Percentiles rank a stretch among this genome's conserved stretches.
Evolutionary conservation across 2,329 filamentous ascomycete species (phyloP).

Genomic region (Ophioceras dolichostomum): DNA sequence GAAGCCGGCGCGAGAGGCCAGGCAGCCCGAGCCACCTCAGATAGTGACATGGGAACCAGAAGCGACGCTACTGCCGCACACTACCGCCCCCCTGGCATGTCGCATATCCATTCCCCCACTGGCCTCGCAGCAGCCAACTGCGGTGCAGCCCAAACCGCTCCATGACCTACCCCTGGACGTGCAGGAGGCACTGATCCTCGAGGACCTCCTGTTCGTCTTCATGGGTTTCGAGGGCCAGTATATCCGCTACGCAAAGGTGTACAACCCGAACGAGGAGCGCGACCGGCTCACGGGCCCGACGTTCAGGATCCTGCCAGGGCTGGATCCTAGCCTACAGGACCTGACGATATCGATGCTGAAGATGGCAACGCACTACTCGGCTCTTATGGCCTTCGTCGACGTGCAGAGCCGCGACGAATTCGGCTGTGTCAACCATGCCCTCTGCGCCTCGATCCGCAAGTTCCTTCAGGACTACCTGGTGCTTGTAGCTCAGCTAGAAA

Average conservation of each 20-base stretch:
- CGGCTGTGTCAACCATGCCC: slow-evolving; percentile 85
- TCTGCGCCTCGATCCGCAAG: slow-evolving; percentile 90
- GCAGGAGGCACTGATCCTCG: slow-evolving; percentile 78
- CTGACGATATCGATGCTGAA: slow-evolving; percentile 80
- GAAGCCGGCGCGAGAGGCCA: slow-evolving; percentile 26
- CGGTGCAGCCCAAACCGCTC: slow-evolving; percentile 56
- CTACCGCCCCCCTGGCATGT: slow-evolving; percentile 59
- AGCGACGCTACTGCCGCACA: slow-evolving; percentile 57
- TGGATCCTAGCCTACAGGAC: slow-evolving; percentile 86
- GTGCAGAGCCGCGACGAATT: slow-evolving; percentile 89
- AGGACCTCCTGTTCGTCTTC: slow-evolving; percentile 87
- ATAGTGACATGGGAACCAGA: slow-evolving; percentile 63
- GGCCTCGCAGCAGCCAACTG: slow-evolving; percentile 58
- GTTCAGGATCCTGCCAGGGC: slow-evolving; percentile 67
- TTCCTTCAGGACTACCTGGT: slow-evolving; percentile 88
- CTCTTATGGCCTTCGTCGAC: slow-evolving; percentile 85
- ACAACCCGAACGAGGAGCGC: slow-evolving; percentile 75
- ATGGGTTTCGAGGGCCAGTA: slow-evolving; percentile 99
- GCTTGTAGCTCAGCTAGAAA: slow-evolving; percentile 85
- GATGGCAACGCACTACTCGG: slow-evolving; percentile 87
- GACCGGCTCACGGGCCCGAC: slow-evolving; percentile 72
- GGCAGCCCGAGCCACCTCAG: slow-evolving; percentile 21
- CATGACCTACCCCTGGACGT: slow-evolving; percentile 61
- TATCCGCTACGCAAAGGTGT: slow-evolving; percentile 72
- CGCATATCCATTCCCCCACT: slow-evolving; percentile 47